Percentiles rank a stretch among this genome's conserved stretches.
Evolutionary conservation across 495 filamentous ascomycete species (phyloP).

Genomic region (Gamarada debralockiae): DNA sequence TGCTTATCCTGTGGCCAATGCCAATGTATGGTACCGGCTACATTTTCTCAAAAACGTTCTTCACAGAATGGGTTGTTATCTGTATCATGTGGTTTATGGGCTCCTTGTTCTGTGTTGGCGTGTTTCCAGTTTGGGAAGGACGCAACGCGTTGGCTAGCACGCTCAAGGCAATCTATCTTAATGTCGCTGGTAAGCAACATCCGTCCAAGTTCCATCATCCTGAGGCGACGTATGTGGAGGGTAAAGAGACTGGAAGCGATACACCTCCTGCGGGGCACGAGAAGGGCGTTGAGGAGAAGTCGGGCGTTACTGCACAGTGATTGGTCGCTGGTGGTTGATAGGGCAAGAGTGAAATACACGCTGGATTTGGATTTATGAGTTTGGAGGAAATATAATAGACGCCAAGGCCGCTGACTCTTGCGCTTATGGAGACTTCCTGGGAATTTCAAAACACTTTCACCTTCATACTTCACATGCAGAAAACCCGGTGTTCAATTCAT

Average conservation of each 20-base stretch:
- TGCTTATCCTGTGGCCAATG: slow-evolving; percentile 92
- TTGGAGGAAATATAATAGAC: too few species aligned
- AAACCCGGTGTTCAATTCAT: too few species aligned
- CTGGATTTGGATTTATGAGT: background rate
- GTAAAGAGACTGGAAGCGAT: slow-evolving; percentile 20
- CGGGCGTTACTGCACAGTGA: slow-evolving; percentile 32
- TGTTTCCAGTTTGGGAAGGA: slow-evolving; percentile 23
- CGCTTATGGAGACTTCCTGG: too few species aligned
- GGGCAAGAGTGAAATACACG: too few species aligned
- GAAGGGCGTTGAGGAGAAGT: slow-evolving; percentile 20
- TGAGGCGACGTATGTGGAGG: slow-evolving; percentile 17
- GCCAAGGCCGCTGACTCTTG: too few species aligned
- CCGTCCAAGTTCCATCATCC: slow-evolving; percentile 14
- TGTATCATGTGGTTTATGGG: slow-evolving; percentile 74
- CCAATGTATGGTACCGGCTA: slow-evolving; percentile 88
- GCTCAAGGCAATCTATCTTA: slow-evolving; percentile 60
- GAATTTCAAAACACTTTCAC: too few species aligned
- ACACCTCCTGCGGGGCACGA: slow-evolving; percentile 8
- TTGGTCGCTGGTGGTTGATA: slow-evolving; percentile 56
- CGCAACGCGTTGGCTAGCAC: slow-evolving; percentile 58
- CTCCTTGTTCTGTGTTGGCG: slow-evolving; percentile 30
- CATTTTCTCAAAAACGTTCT: slow-evolving; percentile 71
- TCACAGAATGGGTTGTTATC: slow-evolving; percentile 75
- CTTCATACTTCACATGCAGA: too few species aligned
- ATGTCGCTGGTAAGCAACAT: slow-evolving; percentile 43